A percentile compares a stretch with the other conserved stretches of the same genome.
These are phyloP conservation scores for Coniosporium apollinis DNA, from an alignment of 495 filamentous ascomycete genomes.

Conservation along the genomic window DNA sequence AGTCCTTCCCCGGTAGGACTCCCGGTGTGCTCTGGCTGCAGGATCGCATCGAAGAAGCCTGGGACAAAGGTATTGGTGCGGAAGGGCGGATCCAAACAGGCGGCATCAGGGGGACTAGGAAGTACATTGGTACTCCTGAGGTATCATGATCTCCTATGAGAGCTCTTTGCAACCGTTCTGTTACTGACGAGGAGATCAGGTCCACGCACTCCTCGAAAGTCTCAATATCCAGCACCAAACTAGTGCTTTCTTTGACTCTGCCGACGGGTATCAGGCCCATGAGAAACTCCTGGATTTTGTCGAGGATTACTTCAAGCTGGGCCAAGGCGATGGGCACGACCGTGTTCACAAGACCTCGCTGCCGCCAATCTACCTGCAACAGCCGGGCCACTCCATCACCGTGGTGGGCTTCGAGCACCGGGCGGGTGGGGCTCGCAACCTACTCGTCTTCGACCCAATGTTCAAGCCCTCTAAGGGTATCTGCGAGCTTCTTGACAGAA, in stretches of 20 bases:
- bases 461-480: constrained; percentile 61
- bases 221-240: constrained; percentile 19
- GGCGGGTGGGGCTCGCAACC: constrained; percentile 43
- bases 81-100: constrained; percentile 67
- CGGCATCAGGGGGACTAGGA: constrained; percentile 71
- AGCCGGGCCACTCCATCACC: constrained; percentile 79
- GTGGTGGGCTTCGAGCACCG: constrained; percentile 71
- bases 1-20: constrained; percentile 40
- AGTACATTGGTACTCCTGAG: constrained; percentile 93
- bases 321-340: constrained; percentile 8
- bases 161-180: too few species aligned
- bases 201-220: neutral
- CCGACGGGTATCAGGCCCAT: constrained; percentile 29
- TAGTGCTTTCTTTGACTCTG: constrained; percentile 26
- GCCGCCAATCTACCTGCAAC: constrained; percentile 84
- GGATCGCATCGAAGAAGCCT: constrained; percentile 76
- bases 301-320: constrained; percentile 54
- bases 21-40: constrained; percentile 75
- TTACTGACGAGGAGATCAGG: constrained; percentile 3
- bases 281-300: constrained; percentile 46
- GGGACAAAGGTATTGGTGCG: constrained; percentile 71
- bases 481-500: too few species aligned
- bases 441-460: constrained; percentile 84
- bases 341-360: constrained; percentile 51
- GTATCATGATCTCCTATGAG: too few species aligned